phyloP scores from a whole-genome alignment of 495 filamentous ascomycete species.

The Penicillium dipodomyicola region DNA sequence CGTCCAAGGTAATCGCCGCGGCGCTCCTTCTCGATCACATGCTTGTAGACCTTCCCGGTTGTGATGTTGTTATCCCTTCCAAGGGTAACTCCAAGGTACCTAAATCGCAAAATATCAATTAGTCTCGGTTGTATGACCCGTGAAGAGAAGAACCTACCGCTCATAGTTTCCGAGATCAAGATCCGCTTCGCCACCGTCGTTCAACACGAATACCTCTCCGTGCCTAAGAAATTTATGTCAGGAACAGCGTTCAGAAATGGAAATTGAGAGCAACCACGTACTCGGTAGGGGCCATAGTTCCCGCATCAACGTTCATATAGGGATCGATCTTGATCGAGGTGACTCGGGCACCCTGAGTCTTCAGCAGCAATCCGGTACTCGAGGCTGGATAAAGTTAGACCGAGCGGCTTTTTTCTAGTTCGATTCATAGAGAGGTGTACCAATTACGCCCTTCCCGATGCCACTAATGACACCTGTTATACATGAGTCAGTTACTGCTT shows the following conservation, averaged over 20 bases:
- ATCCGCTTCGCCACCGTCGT: constrained; percentile 81
- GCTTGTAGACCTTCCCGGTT: constrained; percentile 90
- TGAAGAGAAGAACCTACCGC: constrained; percentile 68
- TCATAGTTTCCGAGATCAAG: constrained; percentile 98
- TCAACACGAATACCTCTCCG: constrained; percentile 71
- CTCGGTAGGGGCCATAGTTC: constrained; percentile 77
- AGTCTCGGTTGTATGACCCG: constrained; percentile 80
- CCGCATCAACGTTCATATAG: constrained; percentile 66
- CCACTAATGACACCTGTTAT: constrained; percentile 69
- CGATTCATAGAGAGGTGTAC: constrained; percentile 8
- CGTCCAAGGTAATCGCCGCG: constrained; percentile 83
- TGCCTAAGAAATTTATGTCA: constrained; percentile 44
- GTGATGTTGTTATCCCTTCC: constrained; percentile 31
- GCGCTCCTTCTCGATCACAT: constrained; percentile 78
- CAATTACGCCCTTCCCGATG: constrained; percentile 80
- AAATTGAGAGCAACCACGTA: constrained; percentile 35
- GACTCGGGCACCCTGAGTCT: constrained; percentile 76
- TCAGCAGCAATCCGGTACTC: constrained; percentile 67
- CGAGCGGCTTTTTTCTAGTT: constrained; percentile 2
- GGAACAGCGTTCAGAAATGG: background rate
- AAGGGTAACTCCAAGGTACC: constrained; percentile 28
- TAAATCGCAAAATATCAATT: constrained; percentile 42
- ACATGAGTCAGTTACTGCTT: constrained; percentile 8
- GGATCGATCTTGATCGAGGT: constrained; percentile 63
- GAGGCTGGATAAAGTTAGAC: constrained; percentile 40